Conservation (phyloP, 2,329 filamentous ascomycete species). For the Ophiocordyceps sinensis region DNA sequence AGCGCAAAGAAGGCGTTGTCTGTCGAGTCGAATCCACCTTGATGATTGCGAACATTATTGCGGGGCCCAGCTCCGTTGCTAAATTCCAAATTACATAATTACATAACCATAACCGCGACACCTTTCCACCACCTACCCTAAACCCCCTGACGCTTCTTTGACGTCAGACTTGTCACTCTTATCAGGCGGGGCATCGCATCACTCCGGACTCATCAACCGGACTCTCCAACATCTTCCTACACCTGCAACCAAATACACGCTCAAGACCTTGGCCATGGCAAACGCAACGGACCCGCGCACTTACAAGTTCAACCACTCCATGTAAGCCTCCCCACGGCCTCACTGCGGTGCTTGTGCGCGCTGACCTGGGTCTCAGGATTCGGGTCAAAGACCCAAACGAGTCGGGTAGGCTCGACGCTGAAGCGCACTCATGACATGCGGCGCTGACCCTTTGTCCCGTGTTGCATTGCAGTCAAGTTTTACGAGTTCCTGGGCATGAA, state of each 20-base stretch:
- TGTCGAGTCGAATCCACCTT: no score
- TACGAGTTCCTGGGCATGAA: conserved; percentile 88
- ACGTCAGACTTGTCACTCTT: not conserved
- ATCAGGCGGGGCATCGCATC: not conserved
- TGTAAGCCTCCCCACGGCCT: conserved; percentile 34
- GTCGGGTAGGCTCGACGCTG: conserved; percentile 37
- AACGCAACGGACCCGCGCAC: conserved; percentile 56
- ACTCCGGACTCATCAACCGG: not conserved
- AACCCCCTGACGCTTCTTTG: not conserved
- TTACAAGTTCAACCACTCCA: conserved; percentile 83
- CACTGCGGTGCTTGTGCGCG: not conserved
- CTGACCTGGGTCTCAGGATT: conserved; percentile 42
- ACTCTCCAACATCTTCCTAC: not conserved
- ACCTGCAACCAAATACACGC: not conserved
- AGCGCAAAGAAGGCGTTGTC: no score
- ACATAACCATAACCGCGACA: no score
- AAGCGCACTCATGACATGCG: not conserved
- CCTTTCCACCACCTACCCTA: not conserved
- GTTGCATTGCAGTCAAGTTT: conserved; percentile 54
- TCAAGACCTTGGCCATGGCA: conserved; percentile 32
- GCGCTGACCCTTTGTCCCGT: not conserved
- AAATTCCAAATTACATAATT: not conserved
- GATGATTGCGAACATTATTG: not conserved
- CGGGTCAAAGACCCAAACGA: conserved; percentile 87
- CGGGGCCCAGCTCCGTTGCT: not conserved